Evolutionary conservation across 805 yeast genomes (phyloP), one percentile per base, ranked within the genome.

Genomic region (Myxozyma udenii): DNA sequence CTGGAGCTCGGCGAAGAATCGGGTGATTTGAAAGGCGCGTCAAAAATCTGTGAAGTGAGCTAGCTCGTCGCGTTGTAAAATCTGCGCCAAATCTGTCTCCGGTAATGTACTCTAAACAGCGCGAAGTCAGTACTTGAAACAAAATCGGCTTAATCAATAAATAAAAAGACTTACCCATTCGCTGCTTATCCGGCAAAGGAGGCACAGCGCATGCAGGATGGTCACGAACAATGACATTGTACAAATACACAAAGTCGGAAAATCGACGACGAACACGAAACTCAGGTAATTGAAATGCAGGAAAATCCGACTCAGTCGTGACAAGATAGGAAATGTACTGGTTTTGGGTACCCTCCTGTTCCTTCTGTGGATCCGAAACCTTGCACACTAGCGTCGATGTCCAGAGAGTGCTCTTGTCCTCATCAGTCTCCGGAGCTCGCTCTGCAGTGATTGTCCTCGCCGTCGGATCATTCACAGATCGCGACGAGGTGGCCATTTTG

Each of bases 141-240:
- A n/a, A n/a, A n/a, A n/a, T n/a, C n/a, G n/a, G n/a, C n/a, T n/a
- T n/a, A n/a, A n/a, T 24, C 16, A 22, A 23, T 4, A 5, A 38
- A 9, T 7, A 38, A 23, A 16, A 11, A 12, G 12, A 44, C 53
- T 12, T 43, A 58, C 62, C 62, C 61, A 91, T 74, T 54, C 95
- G 79, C 71, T 86, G 87, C 68, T 89, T 90, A 56, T 91, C 95
- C 0, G 98, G 98, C 48, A 91, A 74, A 12, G 98, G 97, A 0
- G 98, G 98, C 0, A 91, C 80, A 12, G 93, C 79, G 53, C 87
- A 76, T 3, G 93, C 85, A 0, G 97, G 96, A 65, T 74, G 85
- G 65, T 90, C 96, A 60, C 80, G 83, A 45, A 75, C 67, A 48
- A 91, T 72, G 50, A 87, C 82, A 55, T 84, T 85, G 68, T 84